Evolutionary conservation across 495 filamentous ascomycete genomes (phyloP).

Genomic region (Penicillium pulvis): DNA sequence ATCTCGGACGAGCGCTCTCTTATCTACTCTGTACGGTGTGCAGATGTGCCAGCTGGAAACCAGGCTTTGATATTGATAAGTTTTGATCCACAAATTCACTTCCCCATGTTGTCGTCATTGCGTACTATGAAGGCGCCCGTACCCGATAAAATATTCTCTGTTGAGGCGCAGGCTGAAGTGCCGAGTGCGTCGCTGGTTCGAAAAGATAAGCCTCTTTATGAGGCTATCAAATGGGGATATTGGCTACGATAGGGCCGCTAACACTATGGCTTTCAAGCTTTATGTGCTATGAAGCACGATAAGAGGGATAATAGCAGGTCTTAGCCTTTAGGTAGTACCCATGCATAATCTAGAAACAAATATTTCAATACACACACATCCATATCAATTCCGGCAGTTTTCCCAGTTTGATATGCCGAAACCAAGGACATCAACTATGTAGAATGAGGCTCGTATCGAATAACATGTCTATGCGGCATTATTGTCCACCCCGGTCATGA

Average conservation of each 20-base stretch:
- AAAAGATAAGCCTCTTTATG: constrained; percentile 37
- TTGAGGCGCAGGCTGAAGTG: background rate
- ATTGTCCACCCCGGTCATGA: no score
- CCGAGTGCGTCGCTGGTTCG: constrained; percentile 30
- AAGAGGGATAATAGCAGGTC: no score
- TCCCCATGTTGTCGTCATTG: constrained; percentile 30
- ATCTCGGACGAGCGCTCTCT: constrained; percentile 63
- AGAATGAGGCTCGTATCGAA: no score
- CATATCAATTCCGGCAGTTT: no score
- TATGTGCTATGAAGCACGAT: background rate
- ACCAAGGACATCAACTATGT: no score
- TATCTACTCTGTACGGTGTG: constrained; percentile 56
- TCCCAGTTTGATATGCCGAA: no score
- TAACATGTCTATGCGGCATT: no score
- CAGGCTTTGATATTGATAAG: constrained; percentile 60
- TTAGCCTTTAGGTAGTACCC: background rate
- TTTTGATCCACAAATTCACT: constrained; percentile 60
- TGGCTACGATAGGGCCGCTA: constrained; percentile 30
- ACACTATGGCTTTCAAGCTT: background rate
- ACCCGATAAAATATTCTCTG: constrained; percentile 8
- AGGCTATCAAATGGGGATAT: constrained; percentile 40
- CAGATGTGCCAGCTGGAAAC: constrained; percentile 39
- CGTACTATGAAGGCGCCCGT: constrained; percentile 14
- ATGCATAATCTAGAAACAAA: background rate
- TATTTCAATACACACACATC: no score